Conservation (phyloP, 345 rosid genomes). For the Moringa oleifera region DNA sequence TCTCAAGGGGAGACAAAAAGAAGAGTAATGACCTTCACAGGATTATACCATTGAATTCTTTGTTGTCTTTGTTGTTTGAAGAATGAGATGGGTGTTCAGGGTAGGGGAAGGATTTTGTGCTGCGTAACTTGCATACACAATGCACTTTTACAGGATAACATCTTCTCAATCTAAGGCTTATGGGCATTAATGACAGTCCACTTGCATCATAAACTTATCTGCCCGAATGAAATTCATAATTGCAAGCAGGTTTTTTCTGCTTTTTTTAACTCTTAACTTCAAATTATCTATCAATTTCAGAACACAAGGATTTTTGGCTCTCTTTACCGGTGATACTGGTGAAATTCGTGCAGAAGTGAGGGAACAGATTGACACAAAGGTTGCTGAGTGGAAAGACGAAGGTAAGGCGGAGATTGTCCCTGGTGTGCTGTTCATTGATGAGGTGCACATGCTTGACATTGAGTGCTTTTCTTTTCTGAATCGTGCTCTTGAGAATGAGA, state of each 20-base stretch:
- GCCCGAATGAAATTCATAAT: background rate
- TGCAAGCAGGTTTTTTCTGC: background rate
- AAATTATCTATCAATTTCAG: constrained; percentile 29
- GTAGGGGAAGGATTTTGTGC: too few relatives aligned
- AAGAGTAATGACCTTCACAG: too few relatives aligned
- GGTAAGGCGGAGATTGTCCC: constrained; percentile 97
- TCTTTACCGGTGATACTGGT: constrained; percentile 95
- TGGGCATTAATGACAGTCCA: background rate
- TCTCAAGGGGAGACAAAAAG: too few relatives aligned
- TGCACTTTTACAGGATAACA: too few relatives aligned
- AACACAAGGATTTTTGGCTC: constrained; percentile 93
- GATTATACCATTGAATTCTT: too few relatives aligned
- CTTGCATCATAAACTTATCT: background rate
- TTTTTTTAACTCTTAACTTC: too few relatives aligned
- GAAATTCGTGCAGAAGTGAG: constrained; percentile 94
- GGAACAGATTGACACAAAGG: constrained; percentile 90
- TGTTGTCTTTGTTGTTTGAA: too few relatives aligned
- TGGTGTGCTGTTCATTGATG: constrained; percentile 93
- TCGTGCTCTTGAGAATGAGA: constrained; percentile 93
- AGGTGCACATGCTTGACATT: constrained; percentile 96
- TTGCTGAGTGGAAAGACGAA: constrained; percentile 99
- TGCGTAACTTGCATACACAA: too few relatives aligned
- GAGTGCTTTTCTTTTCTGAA: constrained; percentile 98
- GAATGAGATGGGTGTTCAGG: too few relatives aligned
- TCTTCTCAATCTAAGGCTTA: too few relatives aligned